Percentiles rank a stretch among this genome's conserved stretches.
Conservation (phyloP, 768 basidiomycete species). For the Leccinum incarnatum region DNA sequence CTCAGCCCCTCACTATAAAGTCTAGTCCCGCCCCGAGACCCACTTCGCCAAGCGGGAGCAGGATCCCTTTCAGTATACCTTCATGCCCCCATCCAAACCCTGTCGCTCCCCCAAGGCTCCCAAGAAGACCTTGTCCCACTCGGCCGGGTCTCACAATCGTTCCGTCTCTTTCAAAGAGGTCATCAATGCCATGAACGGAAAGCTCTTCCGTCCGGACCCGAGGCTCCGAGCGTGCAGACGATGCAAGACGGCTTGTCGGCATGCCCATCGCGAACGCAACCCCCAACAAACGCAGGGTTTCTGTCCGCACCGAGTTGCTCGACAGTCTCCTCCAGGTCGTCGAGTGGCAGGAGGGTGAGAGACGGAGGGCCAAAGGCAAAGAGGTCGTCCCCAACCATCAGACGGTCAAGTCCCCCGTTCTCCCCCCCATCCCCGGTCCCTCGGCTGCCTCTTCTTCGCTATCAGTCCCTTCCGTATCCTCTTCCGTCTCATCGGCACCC, state of each 20-base stretch:
- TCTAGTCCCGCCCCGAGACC: slow-evolving; percentile 18
- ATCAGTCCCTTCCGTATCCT: slow-evolving; percentile 24
- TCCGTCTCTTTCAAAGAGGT: slow-evolving; percentile 57
- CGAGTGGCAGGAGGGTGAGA: slow-evolving; percentile 41
- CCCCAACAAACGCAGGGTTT: slow-evolving; percentile 19
- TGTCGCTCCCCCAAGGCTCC: slow-evolving; percentile 15
- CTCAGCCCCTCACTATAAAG: slow-evolving; percentile 1
- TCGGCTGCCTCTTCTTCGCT: slow-evolving; percentile 21
- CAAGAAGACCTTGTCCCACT: slow-evolving; percentile 6
- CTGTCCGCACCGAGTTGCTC: slow-evolving; percentile 37
- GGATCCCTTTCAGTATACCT: slow-evolving; percentile 33
- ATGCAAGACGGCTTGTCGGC: slow-evolving; percentile 30
- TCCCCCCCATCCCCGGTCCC: slow-evolving; percentile 16
- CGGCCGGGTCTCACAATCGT: slow-evolving; percentile 25
- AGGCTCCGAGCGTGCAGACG: slow-evolving; percentile 29
- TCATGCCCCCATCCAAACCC: slow-evolving; percentile 27
- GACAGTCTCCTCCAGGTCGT: slow-evolving; percentile 43
- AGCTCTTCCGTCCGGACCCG: slow-evolving; percentile 47
- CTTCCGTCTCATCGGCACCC: slow-evolving; percentile 21
- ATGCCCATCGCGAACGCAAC: slow-evolving; percentile 16
- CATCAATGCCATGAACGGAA: slow-evolving; percentile 54
- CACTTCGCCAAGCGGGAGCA: slow-evolving; percentile 16
- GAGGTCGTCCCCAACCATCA: slow-evolving; percentile 33
- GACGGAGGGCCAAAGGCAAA: slow-evolving; percentile 39
- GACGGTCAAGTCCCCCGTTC: slow-evolving; percentile 7